phyloP scores from a whole-genome alignment of 805 yeast species.

The Candida boleticola region DNA sequence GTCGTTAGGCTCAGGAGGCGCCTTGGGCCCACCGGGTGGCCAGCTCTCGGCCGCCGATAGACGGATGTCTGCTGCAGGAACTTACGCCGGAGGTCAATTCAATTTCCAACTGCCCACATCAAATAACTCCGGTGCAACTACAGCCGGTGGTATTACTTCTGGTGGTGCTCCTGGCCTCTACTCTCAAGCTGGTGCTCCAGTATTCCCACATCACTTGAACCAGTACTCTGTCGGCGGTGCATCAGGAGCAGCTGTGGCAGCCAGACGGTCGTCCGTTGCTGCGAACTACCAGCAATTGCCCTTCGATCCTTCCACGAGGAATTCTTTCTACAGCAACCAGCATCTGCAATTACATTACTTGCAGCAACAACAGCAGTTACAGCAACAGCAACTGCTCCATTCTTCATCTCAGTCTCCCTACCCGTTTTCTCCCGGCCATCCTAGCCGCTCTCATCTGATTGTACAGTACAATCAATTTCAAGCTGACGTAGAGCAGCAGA shows the following conservation, averaged over 20 bases:
- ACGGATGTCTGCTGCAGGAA: constrained; percentile 36
- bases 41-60: constrained; percentile 19
- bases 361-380: constrained; percentile 1
- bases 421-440: constrained; percentile 11
- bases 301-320: constrained; percentile 4
- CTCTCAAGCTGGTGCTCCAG: background rate
- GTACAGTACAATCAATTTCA: constrained; percentile 35
- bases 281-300: constrained; percentile 11
- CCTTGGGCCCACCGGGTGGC: constrained; percentile 1
- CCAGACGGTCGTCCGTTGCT: constrained; percentile 24
- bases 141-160: background rate
- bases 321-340: constrained; percentile 2
- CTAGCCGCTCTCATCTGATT: constrained; percentile 28
- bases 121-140: background rate
- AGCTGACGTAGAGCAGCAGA: constrained; percentile 23
- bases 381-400: constrained; percentile 8
- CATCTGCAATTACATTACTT: background rate
- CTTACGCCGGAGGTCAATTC: constrained; percentile 4
- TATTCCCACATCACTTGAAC: background rate
- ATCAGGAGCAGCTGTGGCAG: constrained; percentile 3
- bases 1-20: constrained; percentile 15
- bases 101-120: background rate
- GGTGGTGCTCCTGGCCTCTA: background rate
- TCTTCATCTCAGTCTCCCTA: constrained; percentile 7
- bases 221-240: constrained; percentile 1